Evolutionary conservation across 441 rosid species (phyloP).

Genomic region (Flueggea neowawraea): DNA sequence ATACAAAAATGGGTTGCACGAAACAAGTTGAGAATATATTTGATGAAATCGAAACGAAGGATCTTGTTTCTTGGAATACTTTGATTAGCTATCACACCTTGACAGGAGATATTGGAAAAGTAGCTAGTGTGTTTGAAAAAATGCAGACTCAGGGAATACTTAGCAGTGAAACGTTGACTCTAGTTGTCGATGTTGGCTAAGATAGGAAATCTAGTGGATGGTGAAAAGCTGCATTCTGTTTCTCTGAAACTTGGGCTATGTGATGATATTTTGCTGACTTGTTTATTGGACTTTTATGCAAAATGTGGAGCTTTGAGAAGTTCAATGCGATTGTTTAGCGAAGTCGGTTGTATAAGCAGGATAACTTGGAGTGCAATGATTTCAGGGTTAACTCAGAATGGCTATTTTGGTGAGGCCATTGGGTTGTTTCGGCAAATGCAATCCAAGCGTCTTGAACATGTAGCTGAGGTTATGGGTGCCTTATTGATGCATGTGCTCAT

Average conservation of each 20-base stretch:
- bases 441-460: conserved; percentile 19
- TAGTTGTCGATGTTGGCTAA: conserved; percentile 30
- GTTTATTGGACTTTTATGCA: conserved; percentile 57
- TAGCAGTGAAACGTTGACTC: conserved; percentile 41
- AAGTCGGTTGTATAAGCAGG: conserved; percentile 6
- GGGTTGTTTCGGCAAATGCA: conserved; percentile 11
- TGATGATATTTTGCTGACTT: conserved; percentile 45
- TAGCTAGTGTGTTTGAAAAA: conserved; percentile 19
- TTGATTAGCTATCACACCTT: conserved; percentile 7
- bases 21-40: conserved; percentile 10
- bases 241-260: conserved; percentile 26
- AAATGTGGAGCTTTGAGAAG: conserved; percentile 47
- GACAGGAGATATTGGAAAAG: conserved; percentile 17
- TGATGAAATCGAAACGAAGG: conserved; percentile 9
- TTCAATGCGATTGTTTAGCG: conserved; percentile 32
- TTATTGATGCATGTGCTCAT: conserved; percentile 11
- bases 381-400: conserved; percentile 11
- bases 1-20: background rate
- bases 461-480: conserved; percentile 9
- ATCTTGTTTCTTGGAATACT: conserved; percentile 19
- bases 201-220: conserved; percentile 27
- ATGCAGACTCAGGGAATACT: conserved; percentile 31
- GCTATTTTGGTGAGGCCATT: conserved; percentile 10
- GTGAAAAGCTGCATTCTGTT: conserved; percentile 52
- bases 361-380: conserved; percentile 18